These are phyloP conservation scores for Boletus fagicola DNA, from an alignment of 768 basidiomycete genomes.

Conservation along the genomic window DNA sequence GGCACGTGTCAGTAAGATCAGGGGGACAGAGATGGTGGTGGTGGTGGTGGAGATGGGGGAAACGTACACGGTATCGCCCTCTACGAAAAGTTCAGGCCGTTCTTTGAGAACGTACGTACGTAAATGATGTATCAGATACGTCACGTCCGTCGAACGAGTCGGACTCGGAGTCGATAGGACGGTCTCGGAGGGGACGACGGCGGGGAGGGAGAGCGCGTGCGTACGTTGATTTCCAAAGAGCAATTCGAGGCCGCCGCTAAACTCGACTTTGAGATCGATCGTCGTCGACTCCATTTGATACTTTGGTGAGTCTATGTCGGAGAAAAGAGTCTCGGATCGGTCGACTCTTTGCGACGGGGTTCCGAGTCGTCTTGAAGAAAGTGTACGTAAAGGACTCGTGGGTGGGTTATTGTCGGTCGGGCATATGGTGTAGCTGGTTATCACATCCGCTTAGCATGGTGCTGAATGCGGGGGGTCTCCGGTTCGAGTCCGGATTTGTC, in stretches of 20 bases:
- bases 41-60: too few species aligned
- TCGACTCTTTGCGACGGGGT: too few species aligned
- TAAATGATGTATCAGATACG: conserved; percentile 77
- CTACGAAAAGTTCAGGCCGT: conserved; percentile 85
- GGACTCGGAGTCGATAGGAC: too few species aligned
- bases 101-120: conserved; percentile 77
- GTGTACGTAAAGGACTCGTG: background rate
- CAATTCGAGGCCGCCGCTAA: conserved; percentile 83
- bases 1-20: conserved; percentile 1
- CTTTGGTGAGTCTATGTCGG: too few species aligned
- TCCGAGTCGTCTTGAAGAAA: too few species aligned
- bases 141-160: conserved; percentile 51
- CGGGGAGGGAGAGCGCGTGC: conserved; percentile 57
- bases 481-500: conserved; percentile 43
- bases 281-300: conserved; percentile 16
- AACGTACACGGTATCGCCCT: conserved; percentile 80
- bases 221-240: conserved; percentile 71
- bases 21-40: too few species aligned
- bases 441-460: conserved; percentile 41
- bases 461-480: conserved; percentile 40
- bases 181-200: conserved; percentile 38
- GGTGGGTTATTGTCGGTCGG: background rate
- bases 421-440: conserved; percentile 43
- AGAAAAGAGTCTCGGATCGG: too few species aligned
- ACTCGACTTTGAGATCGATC: conserved; percentile 60